These are phyloP conservation scores for Hymenoscyphus fructigenus DNA, from an alignment of 2,329 filamentous ascomycete species.

Conservation along the genomic window DNA sequence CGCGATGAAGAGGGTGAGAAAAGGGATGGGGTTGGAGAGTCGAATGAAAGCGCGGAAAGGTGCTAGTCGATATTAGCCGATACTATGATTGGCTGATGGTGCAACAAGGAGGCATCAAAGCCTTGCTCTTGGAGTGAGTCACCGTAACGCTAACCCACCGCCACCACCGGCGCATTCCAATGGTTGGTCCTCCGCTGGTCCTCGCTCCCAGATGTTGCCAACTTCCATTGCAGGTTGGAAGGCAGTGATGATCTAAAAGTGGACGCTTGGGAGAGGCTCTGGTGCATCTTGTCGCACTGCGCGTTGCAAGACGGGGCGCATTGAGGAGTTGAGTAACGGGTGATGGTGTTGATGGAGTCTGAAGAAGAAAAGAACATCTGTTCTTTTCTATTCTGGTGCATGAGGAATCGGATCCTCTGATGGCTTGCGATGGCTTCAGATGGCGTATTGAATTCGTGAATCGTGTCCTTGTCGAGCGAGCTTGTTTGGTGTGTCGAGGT, in stretches of 20 bases:
- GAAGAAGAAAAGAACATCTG: neutral
- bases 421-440: neutral
- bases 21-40: neutral
- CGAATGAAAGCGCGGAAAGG: neutral
- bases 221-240: neutral
- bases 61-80: neutral
- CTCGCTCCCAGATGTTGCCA: neutral
- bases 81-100: neutral
- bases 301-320: neutral
- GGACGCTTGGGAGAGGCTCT: neutral
- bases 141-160: neutral
- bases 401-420: neutral
- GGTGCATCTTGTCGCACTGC: neutral
- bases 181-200: neutral
- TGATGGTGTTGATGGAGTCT: neutral
- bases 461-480: neutral
- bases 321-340: neutral
- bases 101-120: neutral
- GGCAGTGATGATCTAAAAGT: slow-evolving; percentile 1
- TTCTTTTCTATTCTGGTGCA: neutral
- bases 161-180: neutral
- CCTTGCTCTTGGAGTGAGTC: neutral
- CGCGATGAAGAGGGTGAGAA: neutral
- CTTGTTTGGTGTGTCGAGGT: neutral
- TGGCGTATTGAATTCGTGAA: neutral